Percentiles rank a stretch among this genome's conserved stretches.
phyloP scores from a whole-genome alignment of 306 rosid genomes.

The Abrus precatorius region DNA sequence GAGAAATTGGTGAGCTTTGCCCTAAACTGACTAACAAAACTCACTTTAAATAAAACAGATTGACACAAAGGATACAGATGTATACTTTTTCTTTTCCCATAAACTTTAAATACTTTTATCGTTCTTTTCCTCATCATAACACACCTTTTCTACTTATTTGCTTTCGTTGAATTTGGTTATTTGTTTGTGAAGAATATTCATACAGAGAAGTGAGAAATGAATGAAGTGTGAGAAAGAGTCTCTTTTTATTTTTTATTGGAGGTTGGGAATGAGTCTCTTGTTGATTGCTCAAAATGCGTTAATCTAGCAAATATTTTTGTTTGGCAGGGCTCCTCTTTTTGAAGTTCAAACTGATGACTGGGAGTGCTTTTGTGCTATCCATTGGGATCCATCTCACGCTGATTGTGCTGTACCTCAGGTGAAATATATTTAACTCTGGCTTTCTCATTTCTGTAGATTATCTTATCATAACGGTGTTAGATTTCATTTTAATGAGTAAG shows the following conservation, averaged over 20 bases:
- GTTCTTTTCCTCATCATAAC: constrained; percentile 2
- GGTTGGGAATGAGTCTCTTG: neutral
- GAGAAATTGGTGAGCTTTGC: too few relatives aligned
- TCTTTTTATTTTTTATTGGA: too few relatives aligned
- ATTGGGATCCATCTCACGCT: constrained; percentile 68
- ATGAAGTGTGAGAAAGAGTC: neutral
- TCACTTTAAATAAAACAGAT: too few relatives aligned
- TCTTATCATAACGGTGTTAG: constrained; percentile 12
- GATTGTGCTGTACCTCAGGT: constrained; percentile 75
- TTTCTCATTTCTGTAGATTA: constrained; percentile 14
- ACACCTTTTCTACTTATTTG: neutral
- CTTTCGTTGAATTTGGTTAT: constrained; percentile 2
- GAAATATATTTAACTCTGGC: constrained; percentile 34
- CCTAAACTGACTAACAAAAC: too few relatives aligned
- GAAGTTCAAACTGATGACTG: constrained; percentile 60
- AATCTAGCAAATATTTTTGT: constrained; percentile 33
- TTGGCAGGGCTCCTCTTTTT: constrained; percentile 65
- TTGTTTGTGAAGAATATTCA: constrained; percentile 17
- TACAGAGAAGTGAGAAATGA: neutral
- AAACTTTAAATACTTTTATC: neutral
- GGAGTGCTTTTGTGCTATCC: constrained; percentile 69
- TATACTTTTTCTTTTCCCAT: neutral
- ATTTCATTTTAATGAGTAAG: neutral
- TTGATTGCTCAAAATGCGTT: constrained; percentile 35
- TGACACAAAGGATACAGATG: too few relatives aligned